phyloP scores from a whole-genome alignment of 768 basidiomycete species.

The Tylopilus balloui region DNA sequence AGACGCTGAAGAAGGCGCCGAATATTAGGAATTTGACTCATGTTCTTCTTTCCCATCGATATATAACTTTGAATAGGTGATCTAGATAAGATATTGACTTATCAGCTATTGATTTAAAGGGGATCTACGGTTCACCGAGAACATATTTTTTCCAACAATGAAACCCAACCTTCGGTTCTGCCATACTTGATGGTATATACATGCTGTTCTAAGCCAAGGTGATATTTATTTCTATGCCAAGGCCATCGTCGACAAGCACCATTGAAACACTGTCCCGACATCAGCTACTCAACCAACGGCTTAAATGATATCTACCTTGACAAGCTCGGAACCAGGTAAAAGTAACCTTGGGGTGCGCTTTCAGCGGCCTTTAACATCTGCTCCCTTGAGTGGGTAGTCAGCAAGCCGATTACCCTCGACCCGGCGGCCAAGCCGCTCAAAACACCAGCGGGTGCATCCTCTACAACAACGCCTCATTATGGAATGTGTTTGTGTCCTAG shows the following conservation, averaged over 20 bases:
- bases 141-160: constrained; percentile 8
- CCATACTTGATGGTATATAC: neutral
- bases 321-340: constrained; percentile 68
- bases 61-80: constrained; percentile 3
- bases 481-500: constrained; percentile 5
- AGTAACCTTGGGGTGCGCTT: constrained; percentile 29
- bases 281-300: neutral
- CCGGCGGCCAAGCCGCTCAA: constrained; percentile 77
- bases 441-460: constrained; percentile 88
- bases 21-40: constrained; percentile 38
- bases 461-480: constrained; percentile 70
- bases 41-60: neutral
- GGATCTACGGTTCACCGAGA: neutral
- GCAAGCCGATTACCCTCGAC: constrained; percentile 75
- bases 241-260: constrained; percentile 29
- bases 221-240: constrained; percentile 37
- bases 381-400: constrained; percentile 73
- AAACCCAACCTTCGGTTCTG: neutral
- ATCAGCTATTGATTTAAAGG: constrained; percentile 8
- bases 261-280: constrained; percentile 21
- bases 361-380: constrained; percentile 61
- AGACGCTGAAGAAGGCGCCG: constrained; percentile 57
- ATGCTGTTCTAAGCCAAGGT: constrained; percentile 4
- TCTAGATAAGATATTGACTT: constrained; percentile 8
- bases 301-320: constrained; percentile 46